A percentile compares a stretch with the other conserved stretches of the same genome.
Evolutionary conservation across 768 basidiomycete species (phyloP).

Genomic region (Boletus vermiculosoides): DNA sequence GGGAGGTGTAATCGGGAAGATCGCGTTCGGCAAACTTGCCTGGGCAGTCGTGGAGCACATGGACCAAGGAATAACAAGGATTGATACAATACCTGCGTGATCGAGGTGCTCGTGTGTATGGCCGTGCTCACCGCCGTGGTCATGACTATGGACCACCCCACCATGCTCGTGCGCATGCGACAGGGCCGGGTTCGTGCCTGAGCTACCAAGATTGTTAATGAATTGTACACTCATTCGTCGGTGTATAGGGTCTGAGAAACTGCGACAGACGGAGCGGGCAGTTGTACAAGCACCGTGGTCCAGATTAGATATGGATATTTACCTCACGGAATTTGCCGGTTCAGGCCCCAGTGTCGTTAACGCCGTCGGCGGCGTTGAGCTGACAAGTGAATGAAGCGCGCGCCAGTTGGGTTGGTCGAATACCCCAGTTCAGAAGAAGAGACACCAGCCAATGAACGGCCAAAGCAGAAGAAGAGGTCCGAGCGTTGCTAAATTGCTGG

Average conservation of each 20-base stretch:
- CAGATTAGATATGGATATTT: constrained; percentile 4
- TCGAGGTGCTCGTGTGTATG: constrained; percentile 95
- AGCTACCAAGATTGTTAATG: constrained; percentile 65
- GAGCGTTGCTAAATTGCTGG: background rate
- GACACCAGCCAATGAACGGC: constrained; percentile 3
- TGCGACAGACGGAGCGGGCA: background rate
- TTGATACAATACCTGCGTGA: constrained; percentile 61
- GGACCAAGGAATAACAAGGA: background rate
- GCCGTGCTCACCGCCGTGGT: constrained; percentile 77
- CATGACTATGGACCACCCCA: constrained; percentile 44
- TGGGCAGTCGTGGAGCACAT: constrained; percentile 28
- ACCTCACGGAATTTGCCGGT: constrained; percentile 14
- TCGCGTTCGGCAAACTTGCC: constrained; percentile 93
- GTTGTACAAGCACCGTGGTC: no score
- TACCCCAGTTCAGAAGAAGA: constrained; percentile 53
- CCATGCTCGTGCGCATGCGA: constrained; percentile 53
- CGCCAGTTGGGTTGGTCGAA: constrained; percentile 38
- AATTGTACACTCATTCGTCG: constrained; percentile 63
- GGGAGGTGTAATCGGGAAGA: constrained; percentile 77
- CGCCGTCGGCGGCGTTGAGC: background rate
- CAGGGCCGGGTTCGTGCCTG: constrained; percentile 34
- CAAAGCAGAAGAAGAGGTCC: constrained; percentile 44
- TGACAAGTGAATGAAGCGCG: constrained; percentile 24
- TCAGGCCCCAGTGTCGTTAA: background rate
- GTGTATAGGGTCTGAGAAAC: background rate